A percentile compares a stretch with the other conserved stretches of the same genome.
Conservation (phyloP, 2,329 filamentous ascomycete species). For the Monilinia vaccinii-corymbosi region DNA sequence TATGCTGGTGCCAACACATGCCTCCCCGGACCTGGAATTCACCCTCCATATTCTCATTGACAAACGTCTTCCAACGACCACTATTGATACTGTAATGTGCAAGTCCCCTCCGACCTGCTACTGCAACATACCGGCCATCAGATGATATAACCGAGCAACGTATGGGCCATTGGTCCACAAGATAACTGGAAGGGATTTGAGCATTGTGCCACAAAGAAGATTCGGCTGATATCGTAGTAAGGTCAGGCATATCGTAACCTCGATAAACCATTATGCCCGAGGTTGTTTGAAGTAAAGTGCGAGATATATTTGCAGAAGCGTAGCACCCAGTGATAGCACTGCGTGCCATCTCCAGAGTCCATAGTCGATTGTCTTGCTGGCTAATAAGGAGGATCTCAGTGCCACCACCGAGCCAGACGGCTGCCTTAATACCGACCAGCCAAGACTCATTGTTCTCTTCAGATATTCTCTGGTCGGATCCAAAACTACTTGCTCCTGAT, state of each 20-base stretch:
- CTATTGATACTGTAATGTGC: constrained; percentile 95
- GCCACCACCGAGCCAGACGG: constrained; percentile 79
- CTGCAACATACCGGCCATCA: constrained; percentile 87
- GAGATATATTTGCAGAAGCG: constrained; percentile 80
- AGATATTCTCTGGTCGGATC: constrained; percentile 54
- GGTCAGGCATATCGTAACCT: constrained; percentile 82
- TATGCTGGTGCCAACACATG: constrained; percentile 98
- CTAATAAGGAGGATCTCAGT: constrained; percentile 74
- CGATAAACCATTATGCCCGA: constrained; percentile 86
- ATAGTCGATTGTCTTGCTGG: constrained; percentile 66
- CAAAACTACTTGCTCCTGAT: constrained; percentile 75
- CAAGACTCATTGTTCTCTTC: constrained; percentile 67
- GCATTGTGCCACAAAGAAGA: constrained; percentile 92
- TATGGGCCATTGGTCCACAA: constrained; percentile 90
- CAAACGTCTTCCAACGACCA: constrained; percentile 91
- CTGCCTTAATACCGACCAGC: constrained; percentile 69
- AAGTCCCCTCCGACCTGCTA: constrained; percentile 86
- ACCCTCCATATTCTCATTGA: constrained; percentile 70
- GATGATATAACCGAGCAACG: constrained; percentile 77
- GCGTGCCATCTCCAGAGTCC: constrained; percentile 84
- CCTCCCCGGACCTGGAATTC: constrained; percentile 89
- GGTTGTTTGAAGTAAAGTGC: constrained; percentile 81
- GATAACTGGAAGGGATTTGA: constrained; percentile 74
- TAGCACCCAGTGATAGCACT: constrained; percentile 92
- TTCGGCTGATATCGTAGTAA: constrained; percentile 86